These are phyloP conservation scores for Hypoxylon trugodes DNA, from an alignment of 495 filamentous ascomycete genomes.

Conservation along the genomic window DNA sequence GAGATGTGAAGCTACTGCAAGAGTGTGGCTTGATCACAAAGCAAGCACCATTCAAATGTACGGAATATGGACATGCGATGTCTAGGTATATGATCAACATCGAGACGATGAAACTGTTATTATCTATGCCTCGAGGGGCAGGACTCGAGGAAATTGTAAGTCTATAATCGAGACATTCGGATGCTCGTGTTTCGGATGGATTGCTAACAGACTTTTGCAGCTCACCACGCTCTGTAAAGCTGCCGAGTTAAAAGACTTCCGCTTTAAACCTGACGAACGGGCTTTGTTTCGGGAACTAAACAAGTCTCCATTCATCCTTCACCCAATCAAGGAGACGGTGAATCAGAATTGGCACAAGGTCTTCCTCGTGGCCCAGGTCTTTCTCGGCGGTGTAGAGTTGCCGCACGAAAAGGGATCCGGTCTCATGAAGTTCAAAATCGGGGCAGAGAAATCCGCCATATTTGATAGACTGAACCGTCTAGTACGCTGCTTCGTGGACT, in stretches of 20 bases:
- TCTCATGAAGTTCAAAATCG: conserved; percentile 68
- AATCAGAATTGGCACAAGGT: conserved; percentile 79
- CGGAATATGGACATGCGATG: conserved; percentile 88
- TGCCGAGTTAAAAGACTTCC: conserved; percentile 66
- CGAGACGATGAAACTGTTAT: conserved; percentile 81
- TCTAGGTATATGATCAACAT: conserved; percentile 92
- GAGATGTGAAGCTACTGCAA: conserved; percentile 75
- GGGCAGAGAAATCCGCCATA: conserved; percentile 73
- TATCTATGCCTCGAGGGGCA: conserved; percentile 68
- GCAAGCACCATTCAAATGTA: conserved; percentile 65
- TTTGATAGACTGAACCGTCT: conserved; percentile 79
- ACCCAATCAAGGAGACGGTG: conserved; percentile 81
- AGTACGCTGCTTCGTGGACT: conserved; percentile 87
- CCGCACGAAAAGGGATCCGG: conserved; percentile 67
- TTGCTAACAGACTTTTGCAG: conserved; percentile 56
- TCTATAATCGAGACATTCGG: background rate
- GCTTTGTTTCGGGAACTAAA: conserved; percentile 84
- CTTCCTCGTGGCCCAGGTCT: conserved; percentile 83
- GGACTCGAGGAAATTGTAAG: conserved; percentile 77
- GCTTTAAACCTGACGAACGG: conserved; percentile 79
- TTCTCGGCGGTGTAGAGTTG: conserved; percentile 79
- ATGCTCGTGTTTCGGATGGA: background rate
- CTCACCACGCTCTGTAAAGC: conserved; percentile 74
- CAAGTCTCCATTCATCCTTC: conserved; percentile 73
- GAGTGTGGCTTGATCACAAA: conserved; percentile 65